Conservation (phyloP, 1,139 yeast genomes). For the Protomyces gravidus region DNA sequence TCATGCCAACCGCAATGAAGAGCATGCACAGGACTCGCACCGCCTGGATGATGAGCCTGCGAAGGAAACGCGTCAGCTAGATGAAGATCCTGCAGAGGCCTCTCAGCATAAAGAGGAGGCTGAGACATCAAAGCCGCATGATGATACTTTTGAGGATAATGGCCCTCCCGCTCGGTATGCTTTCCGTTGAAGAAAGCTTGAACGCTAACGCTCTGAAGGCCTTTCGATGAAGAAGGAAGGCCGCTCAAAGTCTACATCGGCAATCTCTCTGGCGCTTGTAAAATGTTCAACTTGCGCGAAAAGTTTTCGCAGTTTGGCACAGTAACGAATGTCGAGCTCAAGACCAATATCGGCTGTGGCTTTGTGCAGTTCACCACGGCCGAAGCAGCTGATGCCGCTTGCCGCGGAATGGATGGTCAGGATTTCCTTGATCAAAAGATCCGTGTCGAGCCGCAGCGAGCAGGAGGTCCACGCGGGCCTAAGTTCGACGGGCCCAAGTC, state of each 20-base stretch:
- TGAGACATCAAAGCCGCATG: neutral
- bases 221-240: conserved; percentile 14
- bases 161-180: conserved; percentile 5
- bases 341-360: conserved; percentile 26
- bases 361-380: conserved; percentile 21
- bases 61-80: neutral
- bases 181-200: neutral
- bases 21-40: neutral
- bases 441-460: conserved; percentile 23
- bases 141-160: neutral
- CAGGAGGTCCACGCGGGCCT: neutral
- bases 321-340: conserved; percentile 20
- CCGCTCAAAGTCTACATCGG: conserved; percentile 24
- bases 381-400: conserved; percentile 19
- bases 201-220: conserved; percentile 1
- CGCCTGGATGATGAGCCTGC: neutral
- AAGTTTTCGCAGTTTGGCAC: conserved; percentile 21
- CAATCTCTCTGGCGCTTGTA: conserved; percentile 8
- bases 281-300: conserved; percentile 27
- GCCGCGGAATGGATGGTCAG: conserved; percentile 5
- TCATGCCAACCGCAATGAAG: neutral
- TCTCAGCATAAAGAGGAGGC: neutral
- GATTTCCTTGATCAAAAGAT: conserved; percentile 23
- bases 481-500: neutral
- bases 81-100: neutral